A percentile compares a stretch with the other conserved stretches of the same genome.
Conservation (phyloP, 2,329 filamentous ascomycete genomes). For the Chaetothyriales sp. region DNA sequence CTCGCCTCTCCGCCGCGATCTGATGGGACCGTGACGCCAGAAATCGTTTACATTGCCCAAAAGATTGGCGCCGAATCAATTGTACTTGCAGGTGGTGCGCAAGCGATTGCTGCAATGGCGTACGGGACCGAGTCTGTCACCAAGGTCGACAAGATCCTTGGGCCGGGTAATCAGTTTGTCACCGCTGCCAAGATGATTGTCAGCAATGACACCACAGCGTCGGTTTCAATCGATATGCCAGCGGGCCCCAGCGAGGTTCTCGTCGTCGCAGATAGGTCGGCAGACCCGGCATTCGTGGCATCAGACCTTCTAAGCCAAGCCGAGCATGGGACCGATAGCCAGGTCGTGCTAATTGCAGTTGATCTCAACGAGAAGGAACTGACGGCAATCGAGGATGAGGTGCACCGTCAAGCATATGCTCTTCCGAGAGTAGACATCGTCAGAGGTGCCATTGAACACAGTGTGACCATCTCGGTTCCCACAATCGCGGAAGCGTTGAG, state of each 20-base stretch:
- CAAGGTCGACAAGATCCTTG: slow-evolving; percentile 98
- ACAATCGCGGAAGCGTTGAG: slow-evolving; percentile 59
- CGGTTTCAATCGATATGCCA: slow-evolving; percentile 95
- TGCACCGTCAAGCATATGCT: slow-evolving; percentile 74
- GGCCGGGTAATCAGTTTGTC: slow-evolving; percentile 95
- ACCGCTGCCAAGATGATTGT: slow-evolving; percentile 98
- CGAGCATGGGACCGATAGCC: slow-evolving; percentile 90
- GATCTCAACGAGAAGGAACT: slow-evolving; percentile 61
- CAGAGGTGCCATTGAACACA: slow-evolving; percentile 77
- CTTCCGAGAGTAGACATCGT: slow-evolving; percentile 90
- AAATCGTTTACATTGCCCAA: slow-evolving; percentile 95
- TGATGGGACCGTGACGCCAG: slow-evolving; percentile 83
- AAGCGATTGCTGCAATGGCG: slow-evolving; percentile 90
- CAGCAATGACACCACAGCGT: slow-evolving; percentile 89
- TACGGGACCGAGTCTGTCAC: slow-evolving; percentile 89
- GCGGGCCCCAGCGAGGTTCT: slow-evolving; percentile 92
- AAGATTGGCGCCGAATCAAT: slow-evolving; percentile 94
- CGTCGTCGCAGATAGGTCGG: slow-evolving; percentile 78
- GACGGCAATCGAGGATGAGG: slow-evolving; percentile 74
- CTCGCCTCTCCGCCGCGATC: slow-evolving; percentile 79
- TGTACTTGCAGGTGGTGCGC: slow-evolving; percentile 85
- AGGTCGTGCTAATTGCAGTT: slow-evolving; percentile 82
- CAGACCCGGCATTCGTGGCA: slow-evolving; percentile 89
- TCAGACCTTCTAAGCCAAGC: slow-evolving; percentile 90
- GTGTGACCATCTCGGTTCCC: slow-evolving; percentile 67